These are phyloP conservation scores for Sclerospora graminicola DNA, from an alignment of 352 stramenopile genomes.

Conservation along the genomic window DNA sequence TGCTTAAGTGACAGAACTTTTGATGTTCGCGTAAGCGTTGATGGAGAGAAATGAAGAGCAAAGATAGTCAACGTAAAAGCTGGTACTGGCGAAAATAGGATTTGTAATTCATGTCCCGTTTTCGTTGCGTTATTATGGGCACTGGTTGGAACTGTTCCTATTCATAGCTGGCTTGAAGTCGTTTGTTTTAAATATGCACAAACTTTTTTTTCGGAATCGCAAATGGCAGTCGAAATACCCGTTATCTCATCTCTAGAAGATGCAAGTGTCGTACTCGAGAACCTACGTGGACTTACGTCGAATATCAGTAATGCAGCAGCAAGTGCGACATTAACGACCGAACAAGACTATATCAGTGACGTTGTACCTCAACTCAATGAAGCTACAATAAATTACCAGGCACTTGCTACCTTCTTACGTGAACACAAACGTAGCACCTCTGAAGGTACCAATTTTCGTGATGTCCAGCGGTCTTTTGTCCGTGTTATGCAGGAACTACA, in stretches of 20 bases:
- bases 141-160: too few relatives aligned
- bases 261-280: constrained; percentile 23
- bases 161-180: too few relatives aligned
- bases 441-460: constrained; percentile 36
- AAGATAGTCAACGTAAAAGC: too few relatives aligned
- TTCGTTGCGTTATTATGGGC: too few relatives aligned
- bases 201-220: too few relatives aligned
- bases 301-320: constrained; percentile 27
- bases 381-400: constrained; percentile 48
- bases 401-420: constrained; percentile 49
- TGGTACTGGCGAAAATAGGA: too few relatives aligned
- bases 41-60: too few relatives aligned
- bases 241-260: constrained; percentile 36
- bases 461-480: constrained; percentile 52
- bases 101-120: too few relatives aligned
- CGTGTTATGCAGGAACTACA: constrained; percentile 63
- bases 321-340: constrained; percentile 28
- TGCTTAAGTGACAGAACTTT: too few relatives aligned
- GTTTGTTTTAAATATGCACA: too few relatives aligned
- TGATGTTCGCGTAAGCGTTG: too few relatives aligned
- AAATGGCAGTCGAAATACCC: too few relatives aligned
- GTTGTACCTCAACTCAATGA: constrained; percentile 47
- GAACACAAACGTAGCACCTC: constrained; percentile 42
- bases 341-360: constrained; percentile 40
- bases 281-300: constrained; percentile 25